Base-by-base conservation (phyloP, 768 basidiomycete genomes). In the Leccinum uliginosum region DNA sequence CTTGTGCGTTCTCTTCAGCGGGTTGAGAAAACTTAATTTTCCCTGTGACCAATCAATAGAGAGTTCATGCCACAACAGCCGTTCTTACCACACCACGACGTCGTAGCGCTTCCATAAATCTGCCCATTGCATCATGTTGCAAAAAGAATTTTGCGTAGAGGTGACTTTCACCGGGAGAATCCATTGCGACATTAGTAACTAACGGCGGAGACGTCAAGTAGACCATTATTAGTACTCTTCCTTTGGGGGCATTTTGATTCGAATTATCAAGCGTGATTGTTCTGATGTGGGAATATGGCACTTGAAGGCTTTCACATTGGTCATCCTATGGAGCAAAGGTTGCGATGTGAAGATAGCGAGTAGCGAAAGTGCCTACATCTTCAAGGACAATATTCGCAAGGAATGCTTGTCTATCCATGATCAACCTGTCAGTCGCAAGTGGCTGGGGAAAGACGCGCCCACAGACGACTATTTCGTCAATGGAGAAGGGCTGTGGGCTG, bases 401-500 rank as follows among this genome's bases (percentile, higher is more conserved):
- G 58, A 87, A 78, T 4, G 71, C 73, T 47, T 69, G 74, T 26
- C 72, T 74, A 58, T 87, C 85, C 50, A 83, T 65, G 61, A 80
- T 82, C 48, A 87, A 59, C 27, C 79, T 74, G 55, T 81, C 79
- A 0, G 76, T 66, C 2, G 67, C 64, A 50, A 75, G 74, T 40
- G 73, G 61, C 52, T 72, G 72, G 23, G 69, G 73, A 43, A 73
- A 73, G 29, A 66, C 53, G 30, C 50, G 57, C 30, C 68, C 75
- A 54, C 74, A 73, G 10, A 78, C 66, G 9, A 62, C 58, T 56
- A 85, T 73, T 45, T 75, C 67, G 11, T 68, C 65, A 15, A 78
- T 69, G 35, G 73, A 67, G 59, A 87, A 85, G 11, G 83, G 80
- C 56, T 87, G 86, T 11, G 86, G 85, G 59, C 86, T 87, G 50